Evolutionary conservation across 2,329 filamentous ascomycete genomes (phyloP), one percentile per base, ranked within the genome.

Genomic region (Penicillium capsulatum): DNA sequence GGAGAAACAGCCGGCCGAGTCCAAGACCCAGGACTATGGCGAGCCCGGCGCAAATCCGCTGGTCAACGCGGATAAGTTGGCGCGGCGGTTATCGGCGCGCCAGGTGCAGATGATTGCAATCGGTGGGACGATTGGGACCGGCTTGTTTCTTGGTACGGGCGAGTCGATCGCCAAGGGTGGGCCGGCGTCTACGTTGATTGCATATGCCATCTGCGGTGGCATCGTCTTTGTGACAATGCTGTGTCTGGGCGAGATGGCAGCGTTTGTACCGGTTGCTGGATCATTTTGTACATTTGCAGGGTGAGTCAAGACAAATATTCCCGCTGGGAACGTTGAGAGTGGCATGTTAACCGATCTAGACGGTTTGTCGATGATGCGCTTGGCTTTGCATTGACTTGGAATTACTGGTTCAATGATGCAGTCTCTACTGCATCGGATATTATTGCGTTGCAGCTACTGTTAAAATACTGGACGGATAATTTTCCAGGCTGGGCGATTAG

Each of bases 71-170:
- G 74, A 79, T 50, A 66, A 64, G 37, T 66, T 83, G 8, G 68
- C 69, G 14, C 74, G 79, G 4, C 72, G 75, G 29, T 67, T 82
- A 9, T 77, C 75, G 2, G 66, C 76, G 11, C 73, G 79, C n/a
- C 80, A 83, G 58, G 76, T 83, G 8, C 79, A 83, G 63, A 82
- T 83, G 78, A 80, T 83, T 45, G 80, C 80, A 30, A 69, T 71
- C 40, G 67, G 64, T 4, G 67, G 67, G 15, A 69, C 66, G 5
- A 70, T 70, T 31, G 64, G 60, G 10, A 81, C 79, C 0, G 79
- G 79, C 2, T 61, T 83, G 3, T 83, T 83, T 48, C 66, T 83
- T 4, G 79, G 79, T 19, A 80, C 77, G 1, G 79, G 79, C 7
- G 77, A 76, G 54, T 74, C 77, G 3, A 61, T 83, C 27, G 71